Base-by-base conservation (phyloP, 345 rosid genomes). In the Aurinia saxatilis region DNA sequence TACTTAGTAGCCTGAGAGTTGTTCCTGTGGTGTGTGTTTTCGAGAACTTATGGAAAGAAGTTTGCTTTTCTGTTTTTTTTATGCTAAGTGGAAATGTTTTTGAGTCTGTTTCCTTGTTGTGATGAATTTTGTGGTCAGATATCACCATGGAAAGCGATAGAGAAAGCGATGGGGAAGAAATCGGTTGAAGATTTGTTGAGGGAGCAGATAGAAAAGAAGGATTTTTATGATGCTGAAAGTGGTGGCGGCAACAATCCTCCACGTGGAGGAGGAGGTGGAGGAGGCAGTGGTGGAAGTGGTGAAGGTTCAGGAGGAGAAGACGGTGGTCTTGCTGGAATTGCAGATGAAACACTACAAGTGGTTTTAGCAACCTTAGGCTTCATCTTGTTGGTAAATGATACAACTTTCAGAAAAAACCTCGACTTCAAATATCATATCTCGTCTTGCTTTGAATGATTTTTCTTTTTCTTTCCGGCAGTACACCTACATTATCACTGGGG, bases 121-220 rank as follows among this genome's bases (percentile, higher is more conserved):
- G 27, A 55, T 50, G 66, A 9, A 1, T 36, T 8, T 52, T 37
- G 8, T 60, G 18, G 47, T 16, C 57, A 85, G 98, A 77, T 74
- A 66, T 80, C 81, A 30, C 75, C 81, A 16, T 84, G 86, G 91
- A 79, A 84, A 62, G 76, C 84, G 29, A 63, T 80, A 18, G 80
- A 78, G 60, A 80, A 77, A 54, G 81, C 86, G 14, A 71, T 78
- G 79, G 85, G 79, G 57, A 71, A 79, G 38, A 61, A 61, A 35
- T 84, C 90, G 0, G 42, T 87, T 6, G 95, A 84, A 76, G 88
- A 87, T 39, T n/a, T 87, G 57, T 61, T 87, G 33, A 70, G 80
- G 23, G 78, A 81, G 50, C 92, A 83, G 80, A 81, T 86, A 6
- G 73, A 81, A 19, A 86, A 76, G 63, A 68, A 77, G 54, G 84